Evolutionary conservation across 2,329 filamentous ascomycete species (phyloP), one percentile per base, ranked within the genome.

Genomic region (Lachnellula subtilissima): DNA sequence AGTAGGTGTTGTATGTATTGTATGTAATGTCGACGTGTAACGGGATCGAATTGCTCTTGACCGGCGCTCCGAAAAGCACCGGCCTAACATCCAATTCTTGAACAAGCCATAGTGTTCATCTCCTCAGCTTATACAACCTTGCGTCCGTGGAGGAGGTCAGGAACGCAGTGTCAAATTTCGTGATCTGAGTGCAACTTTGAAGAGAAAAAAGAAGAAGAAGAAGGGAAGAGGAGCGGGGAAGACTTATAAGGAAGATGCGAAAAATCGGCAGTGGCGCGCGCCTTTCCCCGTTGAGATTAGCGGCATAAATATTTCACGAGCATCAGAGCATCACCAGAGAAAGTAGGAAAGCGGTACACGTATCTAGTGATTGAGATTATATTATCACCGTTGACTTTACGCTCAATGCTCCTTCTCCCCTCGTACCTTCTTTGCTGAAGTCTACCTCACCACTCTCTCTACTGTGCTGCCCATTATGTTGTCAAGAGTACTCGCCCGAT

Each of bases 161-260:
- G 76, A 71, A 70, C 76, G 76, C 69, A 71, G 74, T 75, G 81
- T 81, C 82, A 84, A 84, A 83, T 83, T 81, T 77, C 71, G 47
- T 72, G 70, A 72, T 73, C 75, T 57, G 78, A 78, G 69, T 70
- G 69, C 76, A 74, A 83, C 83, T 78, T 83, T 84, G 82, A 70
- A 62, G 72, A 67, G 69, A 68, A 67, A 71, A 64, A 65, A 71
- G 71, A 71, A 71, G 70, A 69, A 71, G 69, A 65, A 69, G 65
- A 65, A 64, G 42, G 48, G 48, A 17, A 25, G 51, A 50, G 17
- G 19, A 46, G 46, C 47, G 43, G 54, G 50, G 47, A 47, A 39
- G 25, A 40, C 8, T 25, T 53, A 17, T 48, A 35, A 12, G 9
- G 19, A 42, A 40, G 25, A 22, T 17, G 22, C 28, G 22, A 8